These are phyloP conservation scores for Coniferiporia sulphurascens DNA, from an alignment of 1,284 basidiomycete species.

Conservation along the genomic window DNA sequence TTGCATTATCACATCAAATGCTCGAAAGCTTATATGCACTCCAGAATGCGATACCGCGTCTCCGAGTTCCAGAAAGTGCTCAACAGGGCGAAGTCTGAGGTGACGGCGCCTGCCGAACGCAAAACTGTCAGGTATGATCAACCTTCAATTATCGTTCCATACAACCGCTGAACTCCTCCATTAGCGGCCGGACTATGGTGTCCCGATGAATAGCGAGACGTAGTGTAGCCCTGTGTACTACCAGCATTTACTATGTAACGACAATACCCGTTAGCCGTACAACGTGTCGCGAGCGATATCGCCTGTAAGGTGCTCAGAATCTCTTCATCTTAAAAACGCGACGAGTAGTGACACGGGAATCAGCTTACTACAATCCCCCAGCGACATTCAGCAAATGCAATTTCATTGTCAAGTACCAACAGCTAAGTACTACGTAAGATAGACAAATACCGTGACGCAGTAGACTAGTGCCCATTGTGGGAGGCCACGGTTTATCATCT, in stretches of 20 bases:
- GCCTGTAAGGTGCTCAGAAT: too few species aligned
- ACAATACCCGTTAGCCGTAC: neutral
- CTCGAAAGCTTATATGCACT: slow-evolving; percentile 99
- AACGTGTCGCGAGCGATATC: neutral
- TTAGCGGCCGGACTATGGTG: slow-evolving; percentile 50
- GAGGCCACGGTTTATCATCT: too few species aligned
- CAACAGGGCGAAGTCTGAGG: slow-evolving; percentile 97
- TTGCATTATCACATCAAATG: slow-evolving; percentile 99
- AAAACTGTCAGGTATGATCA: slow-evolving; percentile 83
- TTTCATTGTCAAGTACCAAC: too few species aligned
- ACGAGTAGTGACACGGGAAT: too few species aligned
- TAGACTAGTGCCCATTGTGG: too few species aligned
- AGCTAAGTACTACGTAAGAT: too few species aligned
- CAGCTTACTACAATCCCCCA: too few species aligned
- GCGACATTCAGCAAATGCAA: too few species aligned
- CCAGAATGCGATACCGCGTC: slow-evolving; percentile 92
- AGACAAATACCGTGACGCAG: too few species aligned
- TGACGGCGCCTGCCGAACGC: slow-evolving; percentile 66
- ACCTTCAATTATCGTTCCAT: slow-evolving; percentile 3
- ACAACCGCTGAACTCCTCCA: slow-evolving; percentile 12
- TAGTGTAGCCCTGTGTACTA: neutral
- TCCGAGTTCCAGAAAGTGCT: slow-evolving; percentile 97
- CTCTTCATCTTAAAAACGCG: too few species aligned
- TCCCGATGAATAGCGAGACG: slow-evolving; percentile 34
- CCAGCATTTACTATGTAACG: neutral